These are phyloP conservation scores for Ciborinia camelliae DNA, from an alignment of 2,329 filamentous ascomycete genomes.

Conservation along the genomic window DNA sequence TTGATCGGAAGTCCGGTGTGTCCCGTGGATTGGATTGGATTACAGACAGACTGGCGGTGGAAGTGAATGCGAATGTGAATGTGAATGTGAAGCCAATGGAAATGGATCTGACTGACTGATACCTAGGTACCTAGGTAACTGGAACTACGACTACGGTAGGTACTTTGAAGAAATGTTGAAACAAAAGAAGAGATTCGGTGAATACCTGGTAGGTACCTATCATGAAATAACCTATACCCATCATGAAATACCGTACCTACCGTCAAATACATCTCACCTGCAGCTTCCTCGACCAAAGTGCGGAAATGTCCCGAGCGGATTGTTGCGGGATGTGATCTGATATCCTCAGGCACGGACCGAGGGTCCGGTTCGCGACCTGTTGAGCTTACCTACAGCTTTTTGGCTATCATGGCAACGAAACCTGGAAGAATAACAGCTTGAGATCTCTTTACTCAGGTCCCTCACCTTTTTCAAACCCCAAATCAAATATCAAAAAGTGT, in stretches of 20 bases:
- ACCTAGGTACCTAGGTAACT: no score
- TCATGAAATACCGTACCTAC: no score
- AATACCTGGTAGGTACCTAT: background rate
- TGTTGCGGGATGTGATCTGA: background rate
- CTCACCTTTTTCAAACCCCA: background rate
- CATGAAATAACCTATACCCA: no score
- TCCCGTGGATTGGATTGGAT: background rate
- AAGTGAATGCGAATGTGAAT: background rate
- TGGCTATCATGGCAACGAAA: background rate
- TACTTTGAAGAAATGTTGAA: background rate
- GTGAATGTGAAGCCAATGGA: background rate
- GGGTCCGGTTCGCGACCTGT: background rate
- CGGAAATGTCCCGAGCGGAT: slow-evolving; percentile 2
- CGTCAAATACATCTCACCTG: no score
- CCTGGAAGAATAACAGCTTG: background rate
- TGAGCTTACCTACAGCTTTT: background rate
- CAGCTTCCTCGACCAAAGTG: background rate
- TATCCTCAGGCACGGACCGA: slow-evolving; percentile 5
- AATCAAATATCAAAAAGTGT: background rate
- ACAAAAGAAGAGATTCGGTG: background rate
- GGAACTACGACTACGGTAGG: no score
- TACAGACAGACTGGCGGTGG: background rate
- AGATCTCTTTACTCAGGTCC: slow-evolving; percentile 1
- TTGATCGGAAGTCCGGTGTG: background rate
- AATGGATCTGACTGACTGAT: no score